Conservation (phyloP, 495 filamentous ascomycete species). For the Amorphotheca resinae region DNA sequence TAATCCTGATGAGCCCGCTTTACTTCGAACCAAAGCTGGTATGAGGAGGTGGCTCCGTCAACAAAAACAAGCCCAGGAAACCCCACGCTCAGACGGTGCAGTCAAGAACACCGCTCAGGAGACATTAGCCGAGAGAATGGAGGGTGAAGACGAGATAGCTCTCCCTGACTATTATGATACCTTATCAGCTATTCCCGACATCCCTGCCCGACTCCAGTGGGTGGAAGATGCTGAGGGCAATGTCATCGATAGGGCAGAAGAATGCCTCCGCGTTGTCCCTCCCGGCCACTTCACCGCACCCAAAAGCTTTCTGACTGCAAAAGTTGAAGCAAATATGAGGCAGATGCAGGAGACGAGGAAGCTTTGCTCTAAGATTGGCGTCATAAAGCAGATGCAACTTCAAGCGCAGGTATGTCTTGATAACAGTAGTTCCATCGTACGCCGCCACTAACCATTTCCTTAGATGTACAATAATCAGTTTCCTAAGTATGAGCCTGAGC, state of each 20-base stretch:
- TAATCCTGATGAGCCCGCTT: conserved; percentile 75
- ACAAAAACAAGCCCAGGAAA: conserved; percentile 45
- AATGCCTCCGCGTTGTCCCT: conserved; percentile 62
- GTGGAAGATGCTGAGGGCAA: conserved; percentile 75
- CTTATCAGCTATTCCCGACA: conserved; percentile 72
- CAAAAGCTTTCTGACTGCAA: conserved; percentile 59
- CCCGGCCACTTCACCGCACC: conserved; percentile 67
- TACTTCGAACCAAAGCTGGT: conserved; percentile 56
- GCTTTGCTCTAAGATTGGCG: conserved; percentile 85
- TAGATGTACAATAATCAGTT: conserved; percentile 98
- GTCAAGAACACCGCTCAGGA: conserved; percentile 43
- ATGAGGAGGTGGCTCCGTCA: conserved; percentile 66
- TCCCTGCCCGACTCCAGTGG: conserved; percentile 67
- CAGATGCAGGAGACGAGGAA: conserved; percentile 97
- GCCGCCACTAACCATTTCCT: conserved; percentile 13
- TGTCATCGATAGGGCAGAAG: conserved; percentile 72
- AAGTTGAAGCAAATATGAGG: conserved; percentile 78
- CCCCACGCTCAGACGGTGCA: conserved; percentile 27
- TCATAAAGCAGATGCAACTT: conserved; percentile 99
- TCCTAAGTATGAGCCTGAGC: conserved; percentile 88
- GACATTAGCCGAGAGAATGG: conserved; percentile 83
- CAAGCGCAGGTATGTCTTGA: conserved; percentile 68
- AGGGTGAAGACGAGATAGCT: conserved; percentile 64
- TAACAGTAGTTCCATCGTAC: conserved; percentile 1
- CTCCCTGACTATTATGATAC: conserved; percentile 92